These are phyloP conservation scores for Haplosporangium sp. DNA, from an alignment of 371 early-diverging fungal genomes.

Conservation along the genomic window DNA sequence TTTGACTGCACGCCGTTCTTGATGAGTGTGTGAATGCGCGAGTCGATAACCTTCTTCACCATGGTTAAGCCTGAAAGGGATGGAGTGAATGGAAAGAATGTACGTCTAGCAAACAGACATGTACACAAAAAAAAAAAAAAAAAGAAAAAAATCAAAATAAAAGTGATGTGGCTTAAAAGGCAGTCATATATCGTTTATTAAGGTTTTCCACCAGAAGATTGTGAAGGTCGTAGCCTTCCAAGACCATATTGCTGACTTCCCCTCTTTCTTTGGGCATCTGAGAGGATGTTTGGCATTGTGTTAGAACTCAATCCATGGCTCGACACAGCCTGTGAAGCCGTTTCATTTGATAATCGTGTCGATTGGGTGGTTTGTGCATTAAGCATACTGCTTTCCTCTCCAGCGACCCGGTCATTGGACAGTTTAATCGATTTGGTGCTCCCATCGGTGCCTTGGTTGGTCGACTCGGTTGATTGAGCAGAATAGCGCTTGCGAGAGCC, in stretches of 20 bases:
- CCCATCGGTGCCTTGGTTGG: background rate
- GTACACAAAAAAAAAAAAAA: constrained; percentile 20
- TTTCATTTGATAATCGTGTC: constrained; percentile 8
- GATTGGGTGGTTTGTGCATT: background rate
- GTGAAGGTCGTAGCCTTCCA: background rate
- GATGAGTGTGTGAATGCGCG: constrained; percentile 92
- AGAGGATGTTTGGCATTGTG: constrained; percentile 43
- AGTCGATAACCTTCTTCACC: constrained; percentile 93
- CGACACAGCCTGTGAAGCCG: background rate
- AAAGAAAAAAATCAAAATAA: constrained; percentile 18
- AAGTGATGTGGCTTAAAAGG: constrained; percentile 4
- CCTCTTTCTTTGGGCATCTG: constrained; percentile 39
- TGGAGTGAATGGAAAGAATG: constrained; percentile 15
- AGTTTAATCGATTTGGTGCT: constrained; percentile 9
- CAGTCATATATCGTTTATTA: constrained; percentile 1
- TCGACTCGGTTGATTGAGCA: constrained; percentile 12
- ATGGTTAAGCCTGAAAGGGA: constrained; percentile 55
- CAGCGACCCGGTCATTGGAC: background rate
- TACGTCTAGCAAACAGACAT: background rate
- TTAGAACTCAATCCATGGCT: constrained; percentile 21
- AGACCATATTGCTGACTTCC: constrained; percentile 33
- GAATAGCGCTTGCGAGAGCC: constrained; percentile 17
- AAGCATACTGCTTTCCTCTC: background rate
- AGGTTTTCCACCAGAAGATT: background rate
- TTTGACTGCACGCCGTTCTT: constrained; percentile 90